Base-by-base conservation (phyloP, 2,329 filamentous ascomycete species). In the Neonectria sp. region DNA sequence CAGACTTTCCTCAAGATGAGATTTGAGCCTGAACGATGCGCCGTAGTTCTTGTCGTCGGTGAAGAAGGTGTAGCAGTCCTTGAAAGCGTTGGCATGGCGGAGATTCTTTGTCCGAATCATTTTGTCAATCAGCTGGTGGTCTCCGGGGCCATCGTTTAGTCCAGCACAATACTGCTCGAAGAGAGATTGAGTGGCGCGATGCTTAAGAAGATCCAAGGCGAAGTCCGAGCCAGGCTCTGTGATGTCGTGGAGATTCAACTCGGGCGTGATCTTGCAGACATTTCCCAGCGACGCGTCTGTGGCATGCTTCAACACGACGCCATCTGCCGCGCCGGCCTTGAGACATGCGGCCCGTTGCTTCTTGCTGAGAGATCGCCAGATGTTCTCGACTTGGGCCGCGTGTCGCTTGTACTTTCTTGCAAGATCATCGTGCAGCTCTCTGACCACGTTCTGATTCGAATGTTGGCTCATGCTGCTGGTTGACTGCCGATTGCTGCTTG, bases 201-300 rank as follows among this genome's bases (percentile, higher is more conserved):
- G 71, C 27, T 81, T 78, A 3, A 86, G 66, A 6, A 83, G 68
- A 13, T 80, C 72, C 1, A 86, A 74, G 4, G 85, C 62, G 2
- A 63, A 77, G n/a, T 84, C 76, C 0, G 83, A 78, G 2, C 71
- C 74, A 0, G 79, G 73, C 1, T 75, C 70, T 4, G 81, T 70
- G 2, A 86, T 73, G 27, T 86, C 82, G 8, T 72, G 76, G 1
- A 86, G 61, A 63, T 86, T 86, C 78, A 78, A 81, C 55, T 86
- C 85, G 0, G 84, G 82, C 0, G 82, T 70, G 3, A 85, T 51
- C n/a, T 81, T 82, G 70, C 68, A 81, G 17, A 81, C 72, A n/a
- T 76, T 76, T 1, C 81, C 82, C 27, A 84, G 15, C 0, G 79
- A 78, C 3, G 31, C 29, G 58, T 86, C 83, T 3, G 25, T 29